Evolutionary conservation across 176 grass and related monocot genomes (phyloP), one percentile per base, ranked within the genome.

Genomic region (Triticum timopheevii): DNA sequence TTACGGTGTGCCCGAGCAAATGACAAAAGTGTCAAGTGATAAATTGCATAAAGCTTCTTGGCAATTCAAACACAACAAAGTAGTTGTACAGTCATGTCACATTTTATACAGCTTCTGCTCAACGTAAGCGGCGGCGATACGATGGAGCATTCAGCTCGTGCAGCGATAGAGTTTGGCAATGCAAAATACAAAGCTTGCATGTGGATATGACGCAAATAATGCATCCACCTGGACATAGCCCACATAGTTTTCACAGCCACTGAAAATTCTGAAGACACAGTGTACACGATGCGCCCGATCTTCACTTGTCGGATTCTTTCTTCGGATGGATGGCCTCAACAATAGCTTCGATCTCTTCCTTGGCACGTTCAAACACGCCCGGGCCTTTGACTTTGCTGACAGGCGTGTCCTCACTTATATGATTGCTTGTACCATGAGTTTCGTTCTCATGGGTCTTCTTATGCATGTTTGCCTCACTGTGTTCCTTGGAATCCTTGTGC

Each of bases 261-360:
- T 27, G 27, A 40, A 45, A 49, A 30, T 1, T 80, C 42, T n/a
- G 22, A 40, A 45, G 61, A 24, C 72, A 80, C 23, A 68, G 13
- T 10, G 5, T 82, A 39, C 10, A n/a, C 10, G 25, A 36, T 52
- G 33, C 9, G 16, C 7, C 40, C 22, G n/a, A n/a, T 77, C 22
- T 76, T 76, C 78, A 87, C 22, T 94, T 88, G 40, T 79, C 88
- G 6, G 88, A 75, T 54, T 70, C 88, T 56, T 84, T 93, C 79
- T 86, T 93, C 0, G 92, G 91, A 82, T 86, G 79, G 61, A 96
- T 86, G 35, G 85, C 89, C 78, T 92, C 87, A 4, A 90, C 92
- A 58, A 96, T 84, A 79, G 94, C 94, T 74, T 96, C 91, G 0
- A 96, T 86, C 89, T 96, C 94, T 88, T 96, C 94, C 79, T 92